phyloP scores from a whole-genome alignment of 495 filamentous ascomycete species.

The Lophiotrema nucula region DNA sequence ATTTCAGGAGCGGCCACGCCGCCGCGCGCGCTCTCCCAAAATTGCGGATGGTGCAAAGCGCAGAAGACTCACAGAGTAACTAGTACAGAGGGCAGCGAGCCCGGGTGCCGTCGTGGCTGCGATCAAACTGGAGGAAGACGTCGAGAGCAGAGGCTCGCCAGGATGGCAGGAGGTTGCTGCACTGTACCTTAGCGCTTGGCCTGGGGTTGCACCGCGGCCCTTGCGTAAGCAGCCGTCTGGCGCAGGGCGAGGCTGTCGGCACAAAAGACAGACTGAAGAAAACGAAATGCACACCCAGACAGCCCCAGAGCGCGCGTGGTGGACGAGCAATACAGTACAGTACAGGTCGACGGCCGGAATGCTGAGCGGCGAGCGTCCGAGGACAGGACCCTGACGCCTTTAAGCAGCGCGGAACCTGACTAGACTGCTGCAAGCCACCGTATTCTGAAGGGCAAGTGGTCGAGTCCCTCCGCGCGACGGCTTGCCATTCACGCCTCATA shows the following conservation, averaged over 20 bases:
- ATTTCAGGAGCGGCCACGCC: neutral
- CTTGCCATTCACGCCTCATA: neutral
- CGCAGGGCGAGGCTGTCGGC: neutral
- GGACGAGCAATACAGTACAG: neutral
- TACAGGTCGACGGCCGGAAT: neutral
- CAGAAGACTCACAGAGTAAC: slow-evolving; percentile 20
- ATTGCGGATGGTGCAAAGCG: neutral
- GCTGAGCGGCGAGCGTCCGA: neutral
- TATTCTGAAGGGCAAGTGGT: slow-evolving; percentile 2
- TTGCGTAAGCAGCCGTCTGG: neutral
- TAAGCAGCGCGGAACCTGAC: slow-evolving; percentile 25
- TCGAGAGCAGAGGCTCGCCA: slow-evolving; percentile 9
- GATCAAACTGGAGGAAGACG: slow-evolving; percentile 9
- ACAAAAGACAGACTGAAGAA: neutral
- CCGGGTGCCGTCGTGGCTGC: slow-evolving; percentile 15
- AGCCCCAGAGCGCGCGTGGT: neutral
- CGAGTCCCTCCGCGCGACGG: slow-evolving; percentile 16
- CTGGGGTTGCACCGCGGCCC: neutral
- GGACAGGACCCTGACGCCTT: slow-evolving; percentile 3
- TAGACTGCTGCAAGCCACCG: slow-evolving; percentile 19
- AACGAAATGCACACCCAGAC: no score
- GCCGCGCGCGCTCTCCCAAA: neutral
- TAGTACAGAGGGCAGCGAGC: slow-evolving; percentile 29
- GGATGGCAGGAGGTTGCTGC: neutral
- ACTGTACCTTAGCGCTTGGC: neutral